These are phyloP conservation scores for Parietaria judaica DNA, from an alignment of 306 rosid genomes.

Conservation along the genomic window DNA sequence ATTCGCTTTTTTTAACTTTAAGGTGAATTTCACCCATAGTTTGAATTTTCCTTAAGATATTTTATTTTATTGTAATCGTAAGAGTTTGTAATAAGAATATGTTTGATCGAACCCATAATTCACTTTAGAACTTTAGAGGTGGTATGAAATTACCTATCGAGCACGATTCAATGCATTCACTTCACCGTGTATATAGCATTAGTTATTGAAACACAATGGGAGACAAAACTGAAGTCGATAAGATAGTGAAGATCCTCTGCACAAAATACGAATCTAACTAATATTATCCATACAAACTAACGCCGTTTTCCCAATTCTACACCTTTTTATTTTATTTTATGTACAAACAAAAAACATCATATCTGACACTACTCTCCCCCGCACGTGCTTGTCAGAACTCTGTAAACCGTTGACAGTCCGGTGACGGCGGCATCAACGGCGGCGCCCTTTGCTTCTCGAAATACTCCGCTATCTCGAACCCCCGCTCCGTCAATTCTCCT, in stretches of 20 bases:
- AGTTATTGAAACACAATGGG: no score
- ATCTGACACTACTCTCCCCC: constrained; percentile 1
- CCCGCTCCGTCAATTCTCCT: constrained; percentile 2
- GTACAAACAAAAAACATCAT: constrained; percentile 6
- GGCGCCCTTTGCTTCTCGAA: constrained; percentile 42
- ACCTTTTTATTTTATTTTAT: constrained; percentile 28
- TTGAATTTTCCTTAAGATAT: no score
- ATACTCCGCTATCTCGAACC: constrained; percentile 39
- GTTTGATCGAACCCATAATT: no score
- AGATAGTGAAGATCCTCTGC: constrained; percentile 2
- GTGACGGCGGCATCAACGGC: constrained; percentile 55
- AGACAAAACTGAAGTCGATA: no score
- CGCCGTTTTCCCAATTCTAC: constrained; percentile 26
- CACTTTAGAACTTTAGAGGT: no score
- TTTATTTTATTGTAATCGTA: no score
- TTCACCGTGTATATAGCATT: no score
- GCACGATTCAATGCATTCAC: no score
- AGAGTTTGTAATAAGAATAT: no score
- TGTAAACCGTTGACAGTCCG: constrained; percentile 20
- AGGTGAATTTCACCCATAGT: no score
- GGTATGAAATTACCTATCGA: no score
- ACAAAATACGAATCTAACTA: constrained; percentile 19
- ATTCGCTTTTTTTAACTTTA: no score
- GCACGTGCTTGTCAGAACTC: constrained; percentile 23
- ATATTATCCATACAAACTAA: constrained; percentile 9